Conservation (phyloP, 2,329 filamentous ascomycete genomes). For the Coccinonectria pachysandricola region DNA sequence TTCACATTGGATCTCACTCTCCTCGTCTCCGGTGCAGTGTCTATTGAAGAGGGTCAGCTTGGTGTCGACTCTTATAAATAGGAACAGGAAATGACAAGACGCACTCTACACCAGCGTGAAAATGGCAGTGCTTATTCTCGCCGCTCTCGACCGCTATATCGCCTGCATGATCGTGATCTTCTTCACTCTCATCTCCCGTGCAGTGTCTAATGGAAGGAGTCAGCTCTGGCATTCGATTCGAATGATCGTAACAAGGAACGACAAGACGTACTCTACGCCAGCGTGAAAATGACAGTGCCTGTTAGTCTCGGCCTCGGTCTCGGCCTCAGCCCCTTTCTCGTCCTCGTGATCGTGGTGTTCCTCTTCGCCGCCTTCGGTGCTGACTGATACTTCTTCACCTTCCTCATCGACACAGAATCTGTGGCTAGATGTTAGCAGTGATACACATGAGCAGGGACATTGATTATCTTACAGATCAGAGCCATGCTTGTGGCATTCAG, state of each 20-base stretch:
- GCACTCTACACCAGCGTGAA: slow-evolving; percentile 66
- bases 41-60: slow-evolving; percentile 20
- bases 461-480: slow-evolving; percentile 37
- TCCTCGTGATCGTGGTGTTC: slow-evolving; percentile 8
- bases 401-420: slow-evolving; percentile 53
- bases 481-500: slow-evolving; percentile 54
- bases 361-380: slow-evolving; percentile 26
- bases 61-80: slow-evolving; percentile 1
- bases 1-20: slow-evolving; percentile 37
- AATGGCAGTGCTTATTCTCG: slow-evolving; percentile 50
- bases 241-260: not conserved
- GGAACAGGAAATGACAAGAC: slow-evolving; percentile 13
- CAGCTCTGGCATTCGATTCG: too few species aligned
- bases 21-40: slow-evolving; percentile 46
- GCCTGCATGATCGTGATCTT: not conserved
- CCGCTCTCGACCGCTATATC: slow-evolving; percentile 1
- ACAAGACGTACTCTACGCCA: not conserved
- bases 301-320: too few species aligned
- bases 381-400: slow-evolving; percentile 51
- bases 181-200: not conserved
- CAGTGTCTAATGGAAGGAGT: too few species aligned
- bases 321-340: slow-evolving; percentile 13
- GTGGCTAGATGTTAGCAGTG: slow-evolving; percentile 1
- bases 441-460: not conserved
- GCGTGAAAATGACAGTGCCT: slow-evolving; percentile 5